Evolutionary conservation across 1,284 basidiomycete species (phyloP), one percentile per base, ranked within the genome.

Genomic region (Phellinidium pouzarii): DNA sequence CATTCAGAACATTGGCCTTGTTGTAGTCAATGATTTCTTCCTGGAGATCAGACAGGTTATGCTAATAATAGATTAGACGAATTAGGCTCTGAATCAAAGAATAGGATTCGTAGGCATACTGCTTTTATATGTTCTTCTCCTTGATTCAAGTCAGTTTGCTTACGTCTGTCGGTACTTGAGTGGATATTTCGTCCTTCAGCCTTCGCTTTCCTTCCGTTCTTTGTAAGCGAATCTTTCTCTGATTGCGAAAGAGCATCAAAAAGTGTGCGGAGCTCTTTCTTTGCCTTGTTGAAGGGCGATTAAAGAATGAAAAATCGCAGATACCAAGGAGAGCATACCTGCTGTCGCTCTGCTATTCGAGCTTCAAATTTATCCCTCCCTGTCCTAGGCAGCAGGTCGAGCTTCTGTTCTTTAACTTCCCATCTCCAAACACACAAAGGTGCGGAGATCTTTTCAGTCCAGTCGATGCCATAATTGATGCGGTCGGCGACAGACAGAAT

Each of bases 401-500:
- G 65, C 58, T 75, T 70, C 20, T 73, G 60, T 12, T 80, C 74
- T 59, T 76, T 82, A 5, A 87, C 82, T 64, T 94, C 91, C 91
- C 91, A 94, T 56, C 91, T 74, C 91, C 91, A 94, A n/a, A 89
- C 69, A 59, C 80, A 84, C 29, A 88, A 66, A 19, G 74, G 67
- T 3, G 82, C 77, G 8, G 84, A 79, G 14, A 72, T 61, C 62
- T 76, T 86, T 49, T 67, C 63, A 11, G 67, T 61, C 2, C 68
- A 68, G 49, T 87, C 80, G 6, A 90, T 67, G 0, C 89, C 89
- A 61, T 91, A 91, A 62, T 91, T 90, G 29, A 76, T 76, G 19
- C 88, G 80, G 44, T 66, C 71, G 54, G 86, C 77, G 4, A 84
- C 65, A 11, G 68, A 63, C 61, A 77, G 79, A 45, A 91, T 79